Evolutionary conservation across 768 basidiomycete genomes (phyloP).

Genomic region (Boletus bicolor): DNA sequence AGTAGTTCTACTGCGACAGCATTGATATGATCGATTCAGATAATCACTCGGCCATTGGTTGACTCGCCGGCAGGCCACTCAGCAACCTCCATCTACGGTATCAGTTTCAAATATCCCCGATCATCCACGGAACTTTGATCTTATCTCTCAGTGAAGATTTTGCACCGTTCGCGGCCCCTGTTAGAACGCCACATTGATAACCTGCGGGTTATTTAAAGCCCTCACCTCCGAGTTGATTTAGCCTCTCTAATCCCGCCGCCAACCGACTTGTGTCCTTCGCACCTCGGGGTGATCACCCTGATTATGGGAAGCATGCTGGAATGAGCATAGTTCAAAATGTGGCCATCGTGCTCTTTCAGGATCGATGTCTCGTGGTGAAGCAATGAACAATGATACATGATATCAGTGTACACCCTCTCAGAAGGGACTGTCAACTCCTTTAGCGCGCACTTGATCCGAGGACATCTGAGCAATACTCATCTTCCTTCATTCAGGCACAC

Average conservation of each 20-base stretch:
- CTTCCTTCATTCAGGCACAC: neutral
- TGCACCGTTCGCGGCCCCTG: neutral
- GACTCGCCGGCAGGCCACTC: neutral
- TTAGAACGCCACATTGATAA: neutral
- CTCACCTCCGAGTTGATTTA: neutral
- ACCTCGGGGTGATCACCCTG: constrained; percentile 9
- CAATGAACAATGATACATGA: constrained; percentile 1
- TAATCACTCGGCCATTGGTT: neutral
- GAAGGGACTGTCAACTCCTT: neutral
- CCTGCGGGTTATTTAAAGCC: neutral
- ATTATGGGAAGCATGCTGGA: constrained; percentile 13
- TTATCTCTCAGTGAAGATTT: neutral
- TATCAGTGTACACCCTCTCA: neutral
- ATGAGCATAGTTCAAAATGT: neutral
- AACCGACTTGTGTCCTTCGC: neutral
- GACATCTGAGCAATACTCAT: neutral
- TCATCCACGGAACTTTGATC: constrained; percentile 6
- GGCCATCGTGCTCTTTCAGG: constrained; percentile 1
- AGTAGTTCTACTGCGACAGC: neutral
- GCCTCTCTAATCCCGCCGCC: constrained; percentile 14
- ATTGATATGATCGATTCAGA: neutral
- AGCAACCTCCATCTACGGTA: constrained; percentile 4
- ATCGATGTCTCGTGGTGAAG: constrained; percentile 1
- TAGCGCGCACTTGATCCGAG: constrained; percentile 13
- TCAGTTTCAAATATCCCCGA: constrained; percentile 9